Percentiles rank a stretch among this genome's conserved stretches.
Conservation (phyloP, 2,329 filamentous ascomycete species). For the Xylariales sp. region DNA sequence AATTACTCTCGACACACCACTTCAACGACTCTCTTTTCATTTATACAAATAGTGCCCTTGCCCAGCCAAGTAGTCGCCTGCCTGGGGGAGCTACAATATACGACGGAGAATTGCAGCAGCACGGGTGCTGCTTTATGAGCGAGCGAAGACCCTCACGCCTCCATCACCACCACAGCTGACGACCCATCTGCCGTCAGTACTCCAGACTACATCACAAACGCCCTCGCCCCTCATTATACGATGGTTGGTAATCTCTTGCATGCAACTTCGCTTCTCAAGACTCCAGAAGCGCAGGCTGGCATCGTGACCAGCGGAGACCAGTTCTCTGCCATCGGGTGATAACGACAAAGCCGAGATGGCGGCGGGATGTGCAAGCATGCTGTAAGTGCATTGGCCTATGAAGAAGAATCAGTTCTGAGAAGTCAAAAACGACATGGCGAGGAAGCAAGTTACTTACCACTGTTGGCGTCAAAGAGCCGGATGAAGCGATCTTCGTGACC, state of each 20-base stretch:
- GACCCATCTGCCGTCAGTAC: slow-evolving; percentile 89
- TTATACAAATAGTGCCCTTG: too few species aligned
- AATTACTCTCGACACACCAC: too few species aligned
- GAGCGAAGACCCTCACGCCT: slow-evolving; percentile 85
- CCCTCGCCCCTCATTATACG: slow-evolving; percentile 94
- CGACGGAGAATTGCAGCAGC: too few species aligned
- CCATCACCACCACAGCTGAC: slow-evolving; percentile 93
- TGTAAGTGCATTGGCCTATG: slow-evolving; percentile 97
- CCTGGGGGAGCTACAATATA: too few species aligned
- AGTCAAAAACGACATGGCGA: too few species aligned
- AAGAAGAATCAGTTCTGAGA: too few species aligned
- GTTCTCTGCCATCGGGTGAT: slow-evolving; percentile 87
- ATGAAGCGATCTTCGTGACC: slow-evolving; percentile 96
- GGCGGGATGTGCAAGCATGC: slow-evolving; percentile 93
- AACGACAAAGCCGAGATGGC: slow-evolving; percentile 89
- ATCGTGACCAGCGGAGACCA: slow-evolving; percentile 94
- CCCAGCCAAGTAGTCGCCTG: too few species aligned
- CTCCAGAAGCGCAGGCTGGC: slow-evolving; percentile 96
- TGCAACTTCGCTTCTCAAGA: slow-evolving; percentile 90
- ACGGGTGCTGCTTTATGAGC: too few species aligned
- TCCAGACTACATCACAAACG: slow-evolving; percentile 93
- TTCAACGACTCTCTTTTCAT: too few species aligned
- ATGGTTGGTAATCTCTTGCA: slow-evolving; percentile 90
- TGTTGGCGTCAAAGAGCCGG: slow-evolving; percentile 97
- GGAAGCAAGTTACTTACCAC: slow-evolving; percentile 63